A percentile compares a stretch with the other conserved stretches of the same genome.
Evolutionary conservation across 2,329 filamentous ascomycete species (phyloP).

Genomic region (Drechmeria coniospora): DNA sequence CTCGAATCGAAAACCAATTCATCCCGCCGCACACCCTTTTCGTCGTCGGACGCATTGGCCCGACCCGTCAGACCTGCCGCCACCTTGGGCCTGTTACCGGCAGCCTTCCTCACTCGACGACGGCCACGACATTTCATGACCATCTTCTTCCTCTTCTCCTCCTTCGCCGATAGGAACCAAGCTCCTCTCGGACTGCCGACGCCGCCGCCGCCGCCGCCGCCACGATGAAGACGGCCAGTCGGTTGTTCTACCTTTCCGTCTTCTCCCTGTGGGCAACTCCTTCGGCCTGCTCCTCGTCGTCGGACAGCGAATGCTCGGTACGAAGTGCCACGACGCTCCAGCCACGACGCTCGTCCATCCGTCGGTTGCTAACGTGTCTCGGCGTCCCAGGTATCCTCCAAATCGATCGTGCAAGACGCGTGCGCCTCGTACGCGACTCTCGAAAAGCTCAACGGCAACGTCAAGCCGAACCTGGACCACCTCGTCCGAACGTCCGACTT

Average conservation of each 20-base stretch:
- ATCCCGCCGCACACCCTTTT: no score
- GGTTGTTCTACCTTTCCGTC: constrained; percentile 39
- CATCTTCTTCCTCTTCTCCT: no score
- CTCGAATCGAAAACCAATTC: no score
- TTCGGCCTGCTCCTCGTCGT: constrained; percentile 24
- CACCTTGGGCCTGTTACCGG: no score
- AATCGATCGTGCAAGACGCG: constrained; percentile 80
- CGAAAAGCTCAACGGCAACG: constrained; percentile 62
- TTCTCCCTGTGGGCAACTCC: constrained; percentile 38
- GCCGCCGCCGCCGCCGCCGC: no score
- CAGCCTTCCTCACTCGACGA: no score
- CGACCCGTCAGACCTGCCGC: no score
- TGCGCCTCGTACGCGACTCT: constrained; percentile 89
- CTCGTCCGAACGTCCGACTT: constrained; percentile 85
- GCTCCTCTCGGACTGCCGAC: no score
- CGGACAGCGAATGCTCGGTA: constrained; percentile 38
- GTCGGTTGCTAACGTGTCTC: neutral
- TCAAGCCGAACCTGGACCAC: constrained; percentile 63
- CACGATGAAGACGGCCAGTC: constrained; percentile 36
- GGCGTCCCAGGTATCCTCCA: constrained; percentile 59
- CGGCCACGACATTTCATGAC: no score
- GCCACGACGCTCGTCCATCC: neutral
- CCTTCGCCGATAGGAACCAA: no score
- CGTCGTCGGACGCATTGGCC: no score
- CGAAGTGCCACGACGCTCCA: constrained; percentile 13